Conservation (phyloP, 495 filamentous ascomycete species). For the Penicillium diatomitis region DNA sequence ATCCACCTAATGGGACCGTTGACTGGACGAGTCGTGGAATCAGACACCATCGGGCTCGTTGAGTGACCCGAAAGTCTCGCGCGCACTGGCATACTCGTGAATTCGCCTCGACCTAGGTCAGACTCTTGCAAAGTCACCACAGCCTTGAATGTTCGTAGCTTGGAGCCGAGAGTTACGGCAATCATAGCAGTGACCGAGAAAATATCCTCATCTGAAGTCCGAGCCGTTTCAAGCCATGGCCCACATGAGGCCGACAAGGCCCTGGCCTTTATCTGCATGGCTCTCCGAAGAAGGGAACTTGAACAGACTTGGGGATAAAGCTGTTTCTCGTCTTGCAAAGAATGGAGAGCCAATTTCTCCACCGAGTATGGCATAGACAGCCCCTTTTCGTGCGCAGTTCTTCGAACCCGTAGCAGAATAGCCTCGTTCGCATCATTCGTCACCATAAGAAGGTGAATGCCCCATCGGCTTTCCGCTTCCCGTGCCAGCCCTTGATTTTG, state of each 20-base stretch:
- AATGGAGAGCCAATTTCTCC: constrained; percentile 17
- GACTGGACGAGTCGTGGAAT: constrained; percentile 10
- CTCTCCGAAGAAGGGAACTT: constrained; percentile 21
- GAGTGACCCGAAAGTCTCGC: constrained; percentile 11
- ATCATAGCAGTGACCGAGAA: constrained; percentile 15
- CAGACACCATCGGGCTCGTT: neutral
- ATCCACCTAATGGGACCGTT: constrained; percentile 31
- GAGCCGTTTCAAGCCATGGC: constrained; percentile 23
- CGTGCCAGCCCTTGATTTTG: neutral
- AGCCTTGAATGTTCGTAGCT: constrained; percentile 22
- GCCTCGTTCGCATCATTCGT: constrained; percentile 37
- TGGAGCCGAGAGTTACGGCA: constrained; percentile 22
- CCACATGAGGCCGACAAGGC: constrained; percentile 24
- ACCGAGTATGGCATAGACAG: constrained; percentile 8
- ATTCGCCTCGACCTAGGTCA: neutral
- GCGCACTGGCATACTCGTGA: constrained; percentile 2
- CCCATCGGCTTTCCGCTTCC: constrained; percentile 31
- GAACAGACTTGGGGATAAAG: constrained; percentile 10
- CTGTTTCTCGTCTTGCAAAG: constrained; percentile 5
- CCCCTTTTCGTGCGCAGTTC: neutral
- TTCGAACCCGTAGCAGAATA: constrained; percentile 18
- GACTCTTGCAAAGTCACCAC: constrained; percentile 9
- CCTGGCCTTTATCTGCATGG: constrained; percentile 15
- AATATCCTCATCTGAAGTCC: neutral
- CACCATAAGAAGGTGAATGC: constrained; percentile 26